A percentile compares a stretch with the other conserved stretches of the same genome.
Evolutionary conservation across 2,329 filamentous ascomycete genomes (phyloP).

Genomic region (Massarina eburnea): DNA sequence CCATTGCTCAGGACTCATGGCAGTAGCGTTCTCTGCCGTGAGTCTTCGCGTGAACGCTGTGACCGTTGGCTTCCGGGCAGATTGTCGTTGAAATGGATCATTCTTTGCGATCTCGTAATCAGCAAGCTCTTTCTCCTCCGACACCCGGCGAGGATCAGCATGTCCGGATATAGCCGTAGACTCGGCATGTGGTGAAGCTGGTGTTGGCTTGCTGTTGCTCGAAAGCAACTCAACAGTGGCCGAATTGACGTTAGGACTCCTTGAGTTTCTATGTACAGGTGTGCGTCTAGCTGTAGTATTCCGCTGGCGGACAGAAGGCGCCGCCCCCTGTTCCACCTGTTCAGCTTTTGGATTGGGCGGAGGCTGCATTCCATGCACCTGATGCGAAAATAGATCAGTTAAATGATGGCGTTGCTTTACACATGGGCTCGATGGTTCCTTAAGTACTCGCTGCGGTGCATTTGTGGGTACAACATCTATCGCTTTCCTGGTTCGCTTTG

Average conservation of each 20-base stretch:
- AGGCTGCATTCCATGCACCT: background rate
- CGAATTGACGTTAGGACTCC: slow-evolving; percentile 5
- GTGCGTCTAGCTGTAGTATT: slow-evolving; percentile 2
- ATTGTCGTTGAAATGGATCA: slow-evolving; percentile 29
- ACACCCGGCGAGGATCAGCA: slow-evolving; percentile 27
- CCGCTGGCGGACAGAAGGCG: background rate
- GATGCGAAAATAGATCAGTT: background rate
- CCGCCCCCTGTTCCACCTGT: background rate
- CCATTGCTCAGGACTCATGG: background rate
- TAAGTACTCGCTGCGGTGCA: slow-evolving; percentile 5
- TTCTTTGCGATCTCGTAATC: slow-evolving; percentile 28
- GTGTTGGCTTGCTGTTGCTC: slow-evolving; percentile 47
- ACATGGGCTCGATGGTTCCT: slow-evolving; percentile 16
- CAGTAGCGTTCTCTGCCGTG: slow-evolving; percentile 20
- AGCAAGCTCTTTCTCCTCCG: slow-evolving; percentile 29
- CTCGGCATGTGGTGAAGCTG: slow-evolving; percentile 43
- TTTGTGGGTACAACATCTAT: background rate
- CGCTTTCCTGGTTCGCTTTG: background rate
- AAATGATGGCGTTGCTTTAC: background rate
- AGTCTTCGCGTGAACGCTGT: slow-evolving; percentile 31
- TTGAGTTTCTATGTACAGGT: slow-evolving; percentile 6
- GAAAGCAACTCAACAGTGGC: slow-evolving; percentile 32
- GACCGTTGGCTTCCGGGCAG: slow-evolving; percentile 9
- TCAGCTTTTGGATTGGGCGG: background rate
- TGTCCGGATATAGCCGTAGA: slow-evolving; percentile 46